phyloP scores from a whole-genome alignment of 2,329 filamentous ascomycete species.

The Fusarium sp. region DNA sequence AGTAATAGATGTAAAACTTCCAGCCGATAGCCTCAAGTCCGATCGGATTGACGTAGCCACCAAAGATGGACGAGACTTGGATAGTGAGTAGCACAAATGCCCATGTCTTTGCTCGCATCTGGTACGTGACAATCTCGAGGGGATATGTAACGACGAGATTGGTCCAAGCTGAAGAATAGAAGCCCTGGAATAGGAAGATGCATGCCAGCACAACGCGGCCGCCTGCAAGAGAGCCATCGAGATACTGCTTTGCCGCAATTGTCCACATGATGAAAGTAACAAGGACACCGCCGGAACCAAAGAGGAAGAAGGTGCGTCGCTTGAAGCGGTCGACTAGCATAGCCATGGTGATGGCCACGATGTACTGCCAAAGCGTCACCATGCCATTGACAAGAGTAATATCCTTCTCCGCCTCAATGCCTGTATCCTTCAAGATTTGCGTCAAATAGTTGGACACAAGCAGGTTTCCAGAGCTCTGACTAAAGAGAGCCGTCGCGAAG shows the following conservation, averaged over 20 bases:
- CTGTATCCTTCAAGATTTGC: conserved; percentile 52
- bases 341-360: conserved; percentile 52
- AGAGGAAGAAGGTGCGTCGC: conserved; percentile 52
- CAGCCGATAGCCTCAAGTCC: conserved; percentile 51
- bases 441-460: conserved; percentile 56
- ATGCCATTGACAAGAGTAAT: conserved; percentile 55
- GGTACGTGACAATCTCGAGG: conserved; percentile 53
- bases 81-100: conserved; percentile 54
- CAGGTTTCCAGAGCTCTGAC: conserved; percentile 54
- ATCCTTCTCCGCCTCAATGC: conserved; percentile 50
- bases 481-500: conserved; percentile 53
- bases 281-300: conserved; percentile 51
- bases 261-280: conserved; percentile 55
- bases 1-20: conserved; percentile 56
- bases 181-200: conserved; percentile 55
- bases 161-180: conserved; percentile 57
- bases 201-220: conserved; percentile 52
- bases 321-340: conserved; percentile 51
- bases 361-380: conserved; percentile 55
- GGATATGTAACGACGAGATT: conserved; percentile 56
- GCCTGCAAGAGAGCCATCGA: conserved; percentile 45
- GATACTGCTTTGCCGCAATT: conserved; percentile 50
- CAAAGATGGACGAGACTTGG: conserved; percentile 51
- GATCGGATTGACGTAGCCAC: conserved; percentile 53
- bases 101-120: conserved; percentile 56